Percentiles rank a stretch among this genome's conserved stretches.
phyloP scores from a whole-genome alignment of 305 asterid genomes.

The Coffea humblotiana region DNA sequence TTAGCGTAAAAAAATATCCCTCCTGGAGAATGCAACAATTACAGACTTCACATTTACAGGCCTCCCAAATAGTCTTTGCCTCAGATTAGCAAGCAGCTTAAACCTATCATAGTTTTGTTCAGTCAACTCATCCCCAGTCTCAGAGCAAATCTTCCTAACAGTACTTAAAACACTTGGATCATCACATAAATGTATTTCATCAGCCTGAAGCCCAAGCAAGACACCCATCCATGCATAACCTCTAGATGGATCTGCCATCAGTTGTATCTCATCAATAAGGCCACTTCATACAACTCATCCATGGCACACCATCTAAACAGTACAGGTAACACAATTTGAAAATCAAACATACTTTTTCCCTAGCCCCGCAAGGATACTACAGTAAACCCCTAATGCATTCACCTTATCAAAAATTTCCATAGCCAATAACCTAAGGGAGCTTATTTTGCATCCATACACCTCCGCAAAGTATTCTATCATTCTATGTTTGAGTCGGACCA shows the following conservation, averaged over 20 bases:
- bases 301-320: slow-evolving; percentile 92
- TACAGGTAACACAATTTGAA: slow-evolving; percentile 82
- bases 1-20: too few relatives aligned
- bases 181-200: slow-evolving; percentile 89
- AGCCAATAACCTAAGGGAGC: slow-evolving; percentile 88
- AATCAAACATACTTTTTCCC: slow-evolving; percentile 82
- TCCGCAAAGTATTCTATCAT: too few relatives aligned
- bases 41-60: too few relatives aligned
- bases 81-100: too few relatives aligned
- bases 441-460: slow-evolving; percentile 89
- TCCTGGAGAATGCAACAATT: too few relatives aligned
- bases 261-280: slow-evolving; percentile 88
- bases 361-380: slow-evolving; percentile 87
- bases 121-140: too few relatives aligned
- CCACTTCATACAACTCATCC: slow-evolving; percentile 78
- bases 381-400: slow-evolving; percentile 78
- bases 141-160: too few relatives aligned
- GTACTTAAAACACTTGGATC: slow-evolving; percentile 98
- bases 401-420: slow-evolving; percentile 97
- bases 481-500: too few relatives aligned
- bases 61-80: too few relatives aligned
- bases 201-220: slow-evolving; percentile 82
- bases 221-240: slow-evolving; percentile 98
- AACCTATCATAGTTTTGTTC: too few relatives aligned
- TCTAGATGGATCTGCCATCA: slow-evolving; percentile 82